Evolutionary conservation across 805 yeast species (phyloP).

Genomic region (Metschnikowia matae): DNA sequence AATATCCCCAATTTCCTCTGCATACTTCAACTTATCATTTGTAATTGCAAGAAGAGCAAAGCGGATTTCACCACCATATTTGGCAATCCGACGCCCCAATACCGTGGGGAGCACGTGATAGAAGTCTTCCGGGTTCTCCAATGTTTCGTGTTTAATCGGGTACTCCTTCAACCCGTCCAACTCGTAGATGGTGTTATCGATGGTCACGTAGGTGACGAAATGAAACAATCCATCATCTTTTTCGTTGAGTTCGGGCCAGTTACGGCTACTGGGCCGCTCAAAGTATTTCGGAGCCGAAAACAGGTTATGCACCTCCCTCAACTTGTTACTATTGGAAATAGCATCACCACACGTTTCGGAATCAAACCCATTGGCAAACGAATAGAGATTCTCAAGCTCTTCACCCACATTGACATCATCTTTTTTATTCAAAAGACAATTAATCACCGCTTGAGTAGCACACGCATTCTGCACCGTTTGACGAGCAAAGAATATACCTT

Average conservation of each 20-base stretch:
- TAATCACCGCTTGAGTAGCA: conserved; percentile 69
- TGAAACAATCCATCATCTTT: conserved; percentile 55
- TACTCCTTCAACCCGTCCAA: conserved; percentile 56
- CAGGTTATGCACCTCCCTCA: conserved; percentile 57
- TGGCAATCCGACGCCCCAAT: conserved; percentile 43
- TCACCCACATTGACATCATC: conserved; percentile 43
- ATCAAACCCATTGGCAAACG: conserved; percentile 52
- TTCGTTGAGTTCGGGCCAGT: conserved; percentile 21
- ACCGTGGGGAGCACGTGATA: conserved; percentile 41
- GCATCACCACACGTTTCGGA: conserved; percentile 58
- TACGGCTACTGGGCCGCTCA: conserved; percentile 37
- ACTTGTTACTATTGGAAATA: conserved; percentile 53
- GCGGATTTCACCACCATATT: conserved; percentile 47
- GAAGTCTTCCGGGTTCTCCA: conserved; percentile 40
- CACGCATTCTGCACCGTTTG: conserved; percentile 68
- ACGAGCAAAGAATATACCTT: conserved; percentile 53
- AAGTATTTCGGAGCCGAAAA: conserved; percentile 54
- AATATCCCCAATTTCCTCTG: conserved; percentile 37
- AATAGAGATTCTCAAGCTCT: conserved; percentile 44
- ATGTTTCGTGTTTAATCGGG: conserved; percentile 49
- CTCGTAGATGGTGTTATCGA: conserved; percentile 49
- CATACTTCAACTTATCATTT: conserved; percentile 43
- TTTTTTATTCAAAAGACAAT: conserved; percentile 46
- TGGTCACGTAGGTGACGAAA: conserved; percentile 51
- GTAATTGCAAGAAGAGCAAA: conserved; percentile 55